These are phyloP conservation scores for Myxozyma geophila DNA, from an alignment of 805 yeast species.

Conservation along the genomic window DNA sequence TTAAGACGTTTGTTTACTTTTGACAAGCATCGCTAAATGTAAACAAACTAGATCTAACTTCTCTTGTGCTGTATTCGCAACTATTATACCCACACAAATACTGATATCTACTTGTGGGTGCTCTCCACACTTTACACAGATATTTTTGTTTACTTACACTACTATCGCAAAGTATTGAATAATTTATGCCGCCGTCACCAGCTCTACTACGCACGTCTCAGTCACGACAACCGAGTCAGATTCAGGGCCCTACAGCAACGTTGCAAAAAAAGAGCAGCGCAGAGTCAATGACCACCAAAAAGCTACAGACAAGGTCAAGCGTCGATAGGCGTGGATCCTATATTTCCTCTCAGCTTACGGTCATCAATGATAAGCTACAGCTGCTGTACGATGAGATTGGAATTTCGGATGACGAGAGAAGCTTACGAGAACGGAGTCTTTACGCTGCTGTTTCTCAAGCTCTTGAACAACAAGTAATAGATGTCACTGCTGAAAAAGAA, in stretches of 20 bases:
- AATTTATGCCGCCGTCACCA: slow-evolving; percentile 2
- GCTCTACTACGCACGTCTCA: not conserved
- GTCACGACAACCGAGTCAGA: slow-evolving; percentile 1
- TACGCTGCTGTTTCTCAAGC: slow-evolving; percentile 40
- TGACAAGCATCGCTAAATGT: not conserved
- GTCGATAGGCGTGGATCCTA: slow-evolving; percentile 38
- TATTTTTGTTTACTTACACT: not conserved
- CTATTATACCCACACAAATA: no score
- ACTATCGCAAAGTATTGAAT: not conserved
- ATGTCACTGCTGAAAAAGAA: slow-evolving; percentile 42
- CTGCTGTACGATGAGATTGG: slow-evolving; percentile 40
- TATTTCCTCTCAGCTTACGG: slow-evolving; percentile 39
- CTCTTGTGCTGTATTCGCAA: no score
- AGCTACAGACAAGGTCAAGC: not conserved
- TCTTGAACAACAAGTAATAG: slow-evolving; percentile 41
- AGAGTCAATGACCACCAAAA: not conserved
- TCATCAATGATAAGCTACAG: slow-evolving; percentile 40
- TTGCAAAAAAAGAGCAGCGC: not conserved
- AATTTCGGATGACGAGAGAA: slow-evolving; percentile 38
- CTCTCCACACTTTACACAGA: not conserved
- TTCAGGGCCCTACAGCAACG: not conserved
- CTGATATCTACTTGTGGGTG: no score
- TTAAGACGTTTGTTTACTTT: slow-evolving; percentile 4
- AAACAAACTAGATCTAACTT: not conserved
- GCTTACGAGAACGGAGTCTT: slow-evolving; percentile 39